A percentile compares a stretch with the other conserved stretches of the same genome.
These are phyloP conservation scores for Abortiporus biennis DNA, from an alignment of 1,284 basidiomycete species.

Conservation along the genomic window DNA sequence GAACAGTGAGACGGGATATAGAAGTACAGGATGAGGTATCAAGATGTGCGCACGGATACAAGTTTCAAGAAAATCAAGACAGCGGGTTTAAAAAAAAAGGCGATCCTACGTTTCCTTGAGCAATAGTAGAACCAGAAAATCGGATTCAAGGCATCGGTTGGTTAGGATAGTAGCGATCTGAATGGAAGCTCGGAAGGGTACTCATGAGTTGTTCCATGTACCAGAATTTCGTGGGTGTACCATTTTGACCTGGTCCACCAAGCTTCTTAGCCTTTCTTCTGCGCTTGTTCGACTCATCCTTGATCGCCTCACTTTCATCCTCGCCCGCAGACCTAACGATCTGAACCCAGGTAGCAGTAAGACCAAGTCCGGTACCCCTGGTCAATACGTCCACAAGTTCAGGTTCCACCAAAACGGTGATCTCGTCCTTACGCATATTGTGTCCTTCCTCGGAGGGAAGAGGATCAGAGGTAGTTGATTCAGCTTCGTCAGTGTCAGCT, in stretches of 20 bases:
- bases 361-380: slow-evolving; percentile 41
- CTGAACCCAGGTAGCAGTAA: slow-evolving; percentile 59
- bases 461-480: neutral
- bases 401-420: slow-evolving; percentile 48
- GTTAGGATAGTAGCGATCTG: too few relatives aligned
- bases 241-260: slow-evolving; percentile 18
- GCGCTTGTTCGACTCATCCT: slow-evolving; percentile 3
- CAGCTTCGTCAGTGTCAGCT: slow-evolving; percentile 6
- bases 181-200: slow-evolving; percentile 23
- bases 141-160: too few relatives aligned
- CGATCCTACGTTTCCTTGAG: too few relatives aligned
- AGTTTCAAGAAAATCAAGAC: too few relatives aligned
- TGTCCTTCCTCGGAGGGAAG: slow-evolving; percentile 23
- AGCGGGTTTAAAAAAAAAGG: too few relatives aligned
- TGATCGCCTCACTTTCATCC: slow-evolving; percentile 11
- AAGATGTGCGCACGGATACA: too few relatives aligned
- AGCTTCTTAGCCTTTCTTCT: slow-evolving; percentile 8
- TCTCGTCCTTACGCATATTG: slow-evolving; percentile 44
- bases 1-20: too few relatives aligned
- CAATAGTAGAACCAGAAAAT: too few relatives aligned
- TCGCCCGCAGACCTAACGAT: slow-evolving; percentile 32
- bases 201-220: slow-evolving; percentile 23
- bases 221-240: slow-evolving; percentile 22
- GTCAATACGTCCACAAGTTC: slow-evolving; percentile 34
- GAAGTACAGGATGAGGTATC: too few relatives aligned